Evolutionary conservation across 768 basidiomycete genomes (phyloP).

Genomic region (Lactarius sanguifluus): DNA sequence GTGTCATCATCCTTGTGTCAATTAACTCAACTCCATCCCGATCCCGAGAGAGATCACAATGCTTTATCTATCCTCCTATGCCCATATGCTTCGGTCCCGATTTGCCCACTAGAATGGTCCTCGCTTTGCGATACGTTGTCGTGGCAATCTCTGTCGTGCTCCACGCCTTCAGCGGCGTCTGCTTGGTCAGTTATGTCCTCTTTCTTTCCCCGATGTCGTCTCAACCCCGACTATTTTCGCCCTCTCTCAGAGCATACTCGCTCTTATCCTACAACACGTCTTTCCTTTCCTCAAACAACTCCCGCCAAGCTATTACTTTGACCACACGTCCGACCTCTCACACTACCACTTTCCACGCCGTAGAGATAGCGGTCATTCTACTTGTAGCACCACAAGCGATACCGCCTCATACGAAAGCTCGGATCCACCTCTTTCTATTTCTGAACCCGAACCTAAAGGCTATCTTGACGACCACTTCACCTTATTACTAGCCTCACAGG

Average conservation of each 20-base stretch:
- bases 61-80: not conserved
- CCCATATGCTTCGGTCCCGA: not conserved
- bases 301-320: slow-evolving; percentile 3
- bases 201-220: not conserved
- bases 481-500: slow-evolving; percentile 14
- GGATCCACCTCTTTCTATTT: not conserved
- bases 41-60: not conserved
- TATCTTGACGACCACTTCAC: not conserved
- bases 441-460: not conserved
- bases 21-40: not conserved
- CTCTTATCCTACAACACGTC: slow-evolving; percentile 15
- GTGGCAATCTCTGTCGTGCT: slow-evolving; percentile 5
- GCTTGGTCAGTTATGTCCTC: slow-evolving; percentile 9
- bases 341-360: slow-evolving; percentile 1
- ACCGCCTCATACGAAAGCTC: slow-evolving; percentile 1
- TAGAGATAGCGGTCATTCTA: slow-evolving; percentile 4
- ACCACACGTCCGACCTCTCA: not conserved
- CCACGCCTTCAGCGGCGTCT: slow-evolving; percentile 15
- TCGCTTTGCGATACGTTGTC: slow-evolving; percentile 7
- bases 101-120: not conserved
- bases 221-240: slow-evolving; percentile 1
- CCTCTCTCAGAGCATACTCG: slow-evolving; percentile 20
- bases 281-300: slow-evolving; percentile 19
- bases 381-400: slow-evolving; percentile 4
- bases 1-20: not conserved